phyloP scores from a whole-genome alignment of 2,329 filamentous ascomycete genomes.

The Pseudogymnoascus sp. region DNA sequence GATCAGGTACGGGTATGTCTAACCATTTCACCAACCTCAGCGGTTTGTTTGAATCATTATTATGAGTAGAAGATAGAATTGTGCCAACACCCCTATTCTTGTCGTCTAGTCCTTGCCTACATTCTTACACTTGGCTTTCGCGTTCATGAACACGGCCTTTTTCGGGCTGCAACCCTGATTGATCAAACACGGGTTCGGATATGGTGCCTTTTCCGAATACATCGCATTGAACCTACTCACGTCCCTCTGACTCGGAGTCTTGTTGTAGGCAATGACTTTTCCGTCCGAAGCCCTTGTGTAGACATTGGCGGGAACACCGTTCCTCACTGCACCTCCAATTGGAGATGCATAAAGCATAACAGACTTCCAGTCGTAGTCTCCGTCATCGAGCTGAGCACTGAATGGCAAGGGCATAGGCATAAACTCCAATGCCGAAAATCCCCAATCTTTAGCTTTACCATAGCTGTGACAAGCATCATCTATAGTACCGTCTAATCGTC shows the following conservation, averaged over 20 bases:
- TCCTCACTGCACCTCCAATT: neutral
- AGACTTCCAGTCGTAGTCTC: constrained; percentile 8
- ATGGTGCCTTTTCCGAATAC: neutral
- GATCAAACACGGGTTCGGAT: constrained; percentile 7
- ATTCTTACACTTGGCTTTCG: constrained; percentile 7
- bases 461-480: neutral
- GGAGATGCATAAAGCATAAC: constrained; percentile 9
- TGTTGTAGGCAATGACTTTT: neutral
- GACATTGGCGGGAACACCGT: neutral
- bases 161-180: constrained; percentile 1
- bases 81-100: neutral
- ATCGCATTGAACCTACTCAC: constrained; percentile 7
- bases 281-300: neutral
- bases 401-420: neutral
- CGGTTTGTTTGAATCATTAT: neutral
- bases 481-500: neutral
- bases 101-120: neutral
- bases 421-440: neutral
- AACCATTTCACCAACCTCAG: neutral
- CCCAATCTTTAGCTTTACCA: neutral
- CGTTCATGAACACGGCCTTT: neutral
- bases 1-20: neutral
- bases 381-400: neutral
- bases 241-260: constrained; percentile 4
- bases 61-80: neutral